Evolutionary conservation across 108 stramenopile genomes (phyloP).

Genomic region (Skeletonema costatum): DNA sequence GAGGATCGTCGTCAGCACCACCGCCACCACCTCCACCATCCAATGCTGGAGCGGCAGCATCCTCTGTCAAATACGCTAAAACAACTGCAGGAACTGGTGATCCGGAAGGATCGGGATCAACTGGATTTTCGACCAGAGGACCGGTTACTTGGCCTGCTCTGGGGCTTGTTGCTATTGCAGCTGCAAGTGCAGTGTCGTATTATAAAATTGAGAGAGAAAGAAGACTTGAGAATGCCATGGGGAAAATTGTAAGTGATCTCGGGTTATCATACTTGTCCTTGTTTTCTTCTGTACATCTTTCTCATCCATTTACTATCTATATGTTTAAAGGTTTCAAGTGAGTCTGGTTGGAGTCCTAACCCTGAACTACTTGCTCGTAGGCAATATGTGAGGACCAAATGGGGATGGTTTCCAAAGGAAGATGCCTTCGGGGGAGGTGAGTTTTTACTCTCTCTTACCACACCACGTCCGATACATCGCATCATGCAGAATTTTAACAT

Average conservation of each 20-base stretch:
- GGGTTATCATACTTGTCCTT: neutral
- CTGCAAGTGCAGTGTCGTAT: slow-evolving; percentile 81
- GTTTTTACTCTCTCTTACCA: slow-evolving; percentile 37
- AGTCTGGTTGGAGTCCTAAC: slow-evolving; percentile 87
- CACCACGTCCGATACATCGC: neutral
- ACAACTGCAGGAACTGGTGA: slow-evolving; percentile 51
- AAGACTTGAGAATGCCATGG: slow-evolving; percentile 89
- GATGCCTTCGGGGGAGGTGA: slow-evolving; percentile 89
- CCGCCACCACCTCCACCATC: slow-evolving; percentile 8
- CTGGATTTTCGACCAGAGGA: slow-evolving; percentile 45
- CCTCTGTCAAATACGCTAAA: slow-evolving; percentile 46
- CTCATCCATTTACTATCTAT: neutral
- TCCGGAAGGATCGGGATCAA: slow-evolving; percentile 26
- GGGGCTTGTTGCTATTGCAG: slow-evolving; percentile 78
- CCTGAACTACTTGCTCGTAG: slow-evolving; percentile 84
- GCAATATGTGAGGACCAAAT: slow-evolving; percentile 73
- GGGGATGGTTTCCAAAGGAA: slow-evolving; percentile 90
- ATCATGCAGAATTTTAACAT: neutral
- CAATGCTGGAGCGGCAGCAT: slow-evolving; percentile 5
- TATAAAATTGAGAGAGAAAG: slow-evolving; percentile 88
- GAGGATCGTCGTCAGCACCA: neutral
- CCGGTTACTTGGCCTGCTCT: slow-evolving; percentile 86
- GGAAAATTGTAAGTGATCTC: slow-evolving; percentile 69
- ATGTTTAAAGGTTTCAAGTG: slow-evolving; percentile 70
- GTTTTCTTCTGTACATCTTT: neutral